These are phyloP conservation scores for Phaeodactylum tricornutum DNA, from an alignment of 108 stramenopile species.

Conservation along the genomic window DNA sequence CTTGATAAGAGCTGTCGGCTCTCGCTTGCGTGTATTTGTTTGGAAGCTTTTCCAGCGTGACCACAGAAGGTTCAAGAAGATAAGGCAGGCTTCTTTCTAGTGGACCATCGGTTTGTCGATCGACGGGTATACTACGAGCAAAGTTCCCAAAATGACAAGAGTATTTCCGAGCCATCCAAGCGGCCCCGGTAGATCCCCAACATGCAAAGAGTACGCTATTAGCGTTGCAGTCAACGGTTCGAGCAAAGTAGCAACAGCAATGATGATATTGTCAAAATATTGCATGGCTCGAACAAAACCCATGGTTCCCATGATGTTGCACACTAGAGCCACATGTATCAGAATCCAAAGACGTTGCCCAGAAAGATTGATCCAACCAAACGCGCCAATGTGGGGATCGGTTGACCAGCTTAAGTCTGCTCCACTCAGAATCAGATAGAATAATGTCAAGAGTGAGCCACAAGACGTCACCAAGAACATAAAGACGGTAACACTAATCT, in stretches of 20 bases:
- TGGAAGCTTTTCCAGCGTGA: too few species aligned
- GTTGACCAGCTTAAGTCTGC: slow-evolving; percentile 9
- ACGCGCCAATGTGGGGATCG: slow-evolving; percentile 31
- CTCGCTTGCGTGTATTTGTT: too few species aligned
- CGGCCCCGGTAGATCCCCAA: slow-evolving; percentile 12
- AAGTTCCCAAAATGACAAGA: slow-evolving; percentile 12
- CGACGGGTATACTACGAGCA: slow-evolving; percentile 16
- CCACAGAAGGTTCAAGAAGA: too few species aligned
- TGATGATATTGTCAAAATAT: slow-evolving; percentile 36
- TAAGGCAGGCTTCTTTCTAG: too few species aligned
- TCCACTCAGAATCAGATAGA: slow-evolving; percentile 17
- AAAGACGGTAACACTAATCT: slow-evolving; percentile 27
- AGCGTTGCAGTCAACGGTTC: slow-evolving; percentile 14
- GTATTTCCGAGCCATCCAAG: slow-evolving; percentile 15
- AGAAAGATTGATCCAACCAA: slow-evolving; percentile 32
- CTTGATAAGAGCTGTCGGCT: too few species aligned
- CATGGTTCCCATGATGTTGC: slow-evolving; percentile 39
- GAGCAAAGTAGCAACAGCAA: slow-evolving; percentile 14
- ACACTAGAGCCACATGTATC: slow-evolving; percentile 24
- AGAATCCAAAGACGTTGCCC: slow-evolving; percentile 22
- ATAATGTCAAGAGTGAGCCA: slow-evolving; percentile 16
- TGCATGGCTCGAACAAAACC: slow-evolving; percentile 42
- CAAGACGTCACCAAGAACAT: slow-evolving; percentile 32
- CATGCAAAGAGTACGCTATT: slow-evolving; percentile 5
- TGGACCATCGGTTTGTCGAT: too few species aligned